Base-by-base conservation (phyloP, 257 asterid species). In the Capsicum chinense region DNA sequence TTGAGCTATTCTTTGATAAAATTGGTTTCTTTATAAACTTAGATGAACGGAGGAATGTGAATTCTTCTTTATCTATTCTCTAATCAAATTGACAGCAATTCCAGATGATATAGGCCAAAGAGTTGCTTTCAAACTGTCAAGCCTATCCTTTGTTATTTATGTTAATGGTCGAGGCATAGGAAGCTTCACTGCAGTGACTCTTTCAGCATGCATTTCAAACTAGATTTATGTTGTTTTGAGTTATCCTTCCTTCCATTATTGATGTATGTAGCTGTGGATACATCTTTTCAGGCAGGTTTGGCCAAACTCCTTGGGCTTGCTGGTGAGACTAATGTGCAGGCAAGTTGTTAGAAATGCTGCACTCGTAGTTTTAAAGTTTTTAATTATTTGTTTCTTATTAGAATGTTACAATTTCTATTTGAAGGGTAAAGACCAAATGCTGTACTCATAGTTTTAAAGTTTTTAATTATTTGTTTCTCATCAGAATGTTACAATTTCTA, bases 301-400 rank as follows among this genome's bases (percentile, higher is more conserved):
- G 99, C 99, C 13, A 94, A 96, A 82, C 98, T 96, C 85, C 91
- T 96, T 42, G 99, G 99, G 85, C 98, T 94, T 64, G 99, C 99
- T 1, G 98, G 99, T 7, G 99, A 96, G 92, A 94, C 97, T 59
- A 96, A 96, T 87, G 97, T 94, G 88, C 98, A 94, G 99, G 99
- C 92, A 89, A 87, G 89, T 88, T 84, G 47, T 7, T 73, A 37
- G 35, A 69, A 21, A 26, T 54, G 64, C 84, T 42, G 50, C 4
- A 44, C 56, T 35, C 56, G 9, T 82, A 56, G 69, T 76, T 6
- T 9, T 12, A 21, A 87, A 63, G 37, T 69, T 0, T 66, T 67
- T 7, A 52, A 7, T 1, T 26, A 3, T 79, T 37, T 69, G n/a
- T 69, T 50, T 81, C 50, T 6, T 16, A 13, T 19, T 4, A n/a